A percentile compares a stretch with the other conserved stretches of the same genome.
Conservation (phyloP, 1,284 basidiomycete genomes). For the Mycena citricolor region DNA sequence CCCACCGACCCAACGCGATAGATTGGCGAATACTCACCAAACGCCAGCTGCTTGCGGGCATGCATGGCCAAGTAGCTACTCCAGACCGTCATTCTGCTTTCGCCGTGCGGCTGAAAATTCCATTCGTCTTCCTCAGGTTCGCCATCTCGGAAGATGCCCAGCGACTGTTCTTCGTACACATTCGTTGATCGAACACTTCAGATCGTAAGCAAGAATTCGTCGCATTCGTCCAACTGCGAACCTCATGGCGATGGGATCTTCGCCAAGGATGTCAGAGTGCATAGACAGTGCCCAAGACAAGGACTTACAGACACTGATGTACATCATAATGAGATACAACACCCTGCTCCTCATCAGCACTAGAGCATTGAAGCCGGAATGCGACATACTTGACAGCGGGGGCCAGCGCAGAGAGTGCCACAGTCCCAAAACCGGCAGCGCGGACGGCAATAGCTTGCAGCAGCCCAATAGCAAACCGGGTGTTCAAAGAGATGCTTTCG, state of each 20-base stretch:
- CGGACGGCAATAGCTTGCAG: constrained; percentile 81
- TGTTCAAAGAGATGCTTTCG: constrained; percentile 68
- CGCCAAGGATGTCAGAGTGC: constrained; percentile 19
- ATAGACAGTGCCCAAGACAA: constrained; percentile 6
- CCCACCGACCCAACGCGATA: background rate
- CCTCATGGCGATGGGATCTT: constrained; percentile 77
- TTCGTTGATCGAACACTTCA: constrained; percentile 92
- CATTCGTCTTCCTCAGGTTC: constrained; percentile 51
- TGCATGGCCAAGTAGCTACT: constrained; percentile 77
- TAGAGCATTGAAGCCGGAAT: background rate
- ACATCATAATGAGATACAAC: constrained; percentile 89
- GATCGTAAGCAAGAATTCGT: background rate
- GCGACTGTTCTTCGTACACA: constrained; percentile 91
- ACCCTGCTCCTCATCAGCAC: constrained; percentile 48
- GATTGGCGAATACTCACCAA: constrained; percentile 49
- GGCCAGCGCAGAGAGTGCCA: constrained; percentile 70
- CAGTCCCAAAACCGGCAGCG: constrained; percentile 83
- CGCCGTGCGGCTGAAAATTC: constrained; percentile 41
- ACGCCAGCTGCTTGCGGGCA: constrained; percentile 84
- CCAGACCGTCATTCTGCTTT: constrained; percentile 64
- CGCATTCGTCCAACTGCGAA: constrained; percentile 30
- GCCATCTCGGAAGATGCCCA: constrained; percentile 69
- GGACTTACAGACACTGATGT: constrained; percentile 69
- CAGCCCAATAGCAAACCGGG: constrained; percentile 63
- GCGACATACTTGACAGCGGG: constrained; percentile 79